Evolutionary conservation across 345 rosid species (phyloP).

Genomic region (Moricandia moricandioides): DNA sequence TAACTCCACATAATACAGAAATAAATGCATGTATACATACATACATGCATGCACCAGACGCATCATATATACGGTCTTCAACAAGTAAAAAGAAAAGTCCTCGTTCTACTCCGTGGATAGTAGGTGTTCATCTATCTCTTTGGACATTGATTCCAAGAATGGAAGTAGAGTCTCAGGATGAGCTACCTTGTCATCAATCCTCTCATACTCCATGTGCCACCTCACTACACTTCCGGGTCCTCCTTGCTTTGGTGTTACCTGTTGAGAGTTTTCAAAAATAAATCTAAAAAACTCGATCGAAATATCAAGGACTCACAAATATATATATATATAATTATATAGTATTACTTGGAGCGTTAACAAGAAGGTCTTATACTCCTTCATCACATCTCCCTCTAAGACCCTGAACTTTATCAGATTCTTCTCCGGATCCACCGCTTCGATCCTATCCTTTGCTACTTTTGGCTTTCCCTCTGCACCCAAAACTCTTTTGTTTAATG

Average conservation of each 20-base stretch:
- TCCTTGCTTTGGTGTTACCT: constrained; percentile 11
- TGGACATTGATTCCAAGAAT: not conserved
- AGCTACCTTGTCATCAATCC: constrained; percentile 1
- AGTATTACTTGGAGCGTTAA: not conserved
- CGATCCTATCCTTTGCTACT: constrained; percentile 24
- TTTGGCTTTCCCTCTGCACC: constrained; percentile 23
- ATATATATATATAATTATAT: not conserved
- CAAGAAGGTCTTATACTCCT: constrained; percentile 19
- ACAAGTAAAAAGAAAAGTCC: not conserved
- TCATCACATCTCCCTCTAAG: constrained; percentile 21
- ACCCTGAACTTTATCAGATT: constrained; percentile 5
- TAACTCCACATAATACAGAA: not conserved
- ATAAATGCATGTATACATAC: not conserved
- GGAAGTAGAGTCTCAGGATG: constrained; percentile 20
- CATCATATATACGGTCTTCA: not conserved
- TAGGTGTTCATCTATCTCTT: constrained; percentile 18
- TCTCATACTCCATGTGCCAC: constrained; percentile 22
- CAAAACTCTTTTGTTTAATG: not conserved
- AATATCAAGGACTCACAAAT: not conserved
- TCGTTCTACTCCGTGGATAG: constrained; percentile 4
- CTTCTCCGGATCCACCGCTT: constrained; percentile 24
- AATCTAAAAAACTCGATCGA: not conserved
- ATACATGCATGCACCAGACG: not conserved
- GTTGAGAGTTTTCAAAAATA: not conserved
- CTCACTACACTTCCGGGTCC: constrained; percentile 13